Evolutionary conservation across 2,329 filamentous ascomycete species (phyloP).

Genomic region (Diaporthe australafricana): DNA sequence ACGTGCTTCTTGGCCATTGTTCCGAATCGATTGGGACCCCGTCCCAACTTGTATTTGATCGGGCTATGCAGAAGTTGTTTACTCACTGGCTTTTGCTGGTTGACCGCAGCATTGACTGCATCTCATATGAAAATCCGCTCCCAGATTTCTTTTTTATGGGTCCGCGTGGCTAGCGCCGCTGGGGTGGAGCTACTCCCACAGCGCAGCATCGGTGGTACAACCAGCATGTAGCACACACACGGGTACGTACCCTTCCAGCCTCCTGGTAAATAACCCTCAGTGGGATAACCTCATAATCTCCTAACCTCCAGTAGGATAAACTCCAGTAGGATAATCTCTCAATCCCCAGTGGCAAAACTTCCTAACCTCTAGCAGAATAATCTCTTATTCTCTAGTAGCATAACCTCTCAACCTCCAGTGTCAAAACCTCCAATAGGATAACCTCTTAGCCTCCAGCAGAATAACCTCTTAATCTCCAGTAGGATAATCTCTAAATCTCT

Average conservation of each 20-base stretch:
- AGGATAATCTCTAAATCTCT: no score
- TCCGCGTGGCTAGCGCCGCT: neutral
- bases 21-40: no score
- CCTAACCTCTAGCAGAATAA: no score
- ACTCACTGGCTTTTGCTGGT: neutral
- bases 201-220: no score
- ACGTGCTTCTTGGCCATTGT: conserved; percentile 59
- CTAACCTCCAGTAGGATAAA: neutral
- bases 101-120: neutral
- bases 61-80: neutral
- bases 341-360: no score
- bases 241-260: neutral
- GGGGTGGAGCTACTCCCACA: neutral
- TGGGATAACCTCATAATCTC: no score
- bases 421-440: neutral
- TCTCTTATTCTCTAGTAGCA: no score
- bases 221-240: no score
- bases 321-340: neutral
- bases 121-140: neutral
- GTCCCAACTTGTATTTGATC: neutral
- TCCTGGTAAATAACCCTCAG: neutral
- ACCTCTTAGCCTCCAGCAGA: no score
- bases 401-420: no score
- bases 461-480: no score
- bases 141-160: conserved; percentile 19